Conservation (phyloP, 176 grass and related monocot species). For the Tillandsia leiboldiana region DNA sequence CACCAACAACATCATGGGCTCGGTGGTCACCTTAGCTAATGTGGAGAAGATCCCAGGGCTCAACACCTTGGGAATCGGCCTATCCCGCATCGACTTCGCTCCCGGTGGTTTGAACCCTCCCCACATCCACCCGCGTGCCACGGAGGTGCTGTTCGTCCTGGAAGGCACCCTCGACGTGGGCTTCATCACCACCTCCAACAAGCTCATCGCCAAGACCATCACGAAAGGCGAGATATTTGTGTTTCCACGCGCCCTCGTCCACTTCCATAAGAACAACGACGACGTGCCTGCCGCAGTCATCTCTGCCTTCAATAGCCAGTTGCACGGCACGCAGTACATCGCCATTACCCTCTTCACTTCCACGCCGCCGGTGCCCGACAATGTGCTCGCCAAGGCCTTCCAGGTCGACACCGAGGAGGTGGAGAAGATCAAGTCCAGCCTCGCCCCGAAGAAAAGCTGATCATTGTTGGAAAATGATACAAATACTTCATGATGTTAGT, state of each 20-base stretch:
- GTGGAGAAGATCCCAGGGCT: conserved; percentile 44
- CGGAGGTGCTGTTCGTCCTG: conserved; percentile 66
- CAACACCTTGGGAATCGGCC: conserved; percentile 67
- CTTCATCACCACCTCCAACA: conserved; percentile 61
- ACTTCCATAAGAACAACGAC: conserved; percentile 69
- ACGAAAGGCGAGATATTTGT: conserved; percentile 47
- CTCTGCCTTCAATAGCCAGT: conserved; percentile 71
- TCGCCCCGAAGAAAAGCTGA: conserved; percentile 39
- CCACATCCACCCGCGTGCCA: conserved; percentile 73
- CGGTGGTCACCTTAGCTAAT: conserved; percentile 33
- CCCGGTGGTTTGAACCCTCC: conserved; percentile 48
- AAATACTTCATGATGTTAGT: too few species aligned
- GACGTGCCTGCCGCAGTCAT: conserved; percentile 29
- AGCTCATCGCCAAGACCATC: conserved; percentile 46
- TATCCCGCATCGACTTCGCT: conserved; percentile 67
- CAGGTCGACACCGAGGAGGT: conserved; percentile 23
- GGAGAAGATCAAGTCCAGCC: conserved; percentile 35
- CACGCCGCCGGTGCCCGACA: conserved; percentile 22
- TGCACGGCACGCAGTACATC: conserved; percentile 56
- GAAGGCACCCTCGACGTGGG: conserved; percentile 61
- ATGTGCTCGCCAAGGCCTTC: conserved; percentile 66
- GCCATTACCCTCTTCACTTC: conserved; percentile 49
- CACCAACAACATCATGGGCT: conserved; percentile 38
- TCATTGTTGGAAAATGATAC: too few species aligned
- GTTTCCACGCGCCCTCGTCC: conserved; percentile 55